phyloP scores from a whole-genome alignment of 805 yeast genomes.

The Metschnikowia chrysomelidarum region DNA sequence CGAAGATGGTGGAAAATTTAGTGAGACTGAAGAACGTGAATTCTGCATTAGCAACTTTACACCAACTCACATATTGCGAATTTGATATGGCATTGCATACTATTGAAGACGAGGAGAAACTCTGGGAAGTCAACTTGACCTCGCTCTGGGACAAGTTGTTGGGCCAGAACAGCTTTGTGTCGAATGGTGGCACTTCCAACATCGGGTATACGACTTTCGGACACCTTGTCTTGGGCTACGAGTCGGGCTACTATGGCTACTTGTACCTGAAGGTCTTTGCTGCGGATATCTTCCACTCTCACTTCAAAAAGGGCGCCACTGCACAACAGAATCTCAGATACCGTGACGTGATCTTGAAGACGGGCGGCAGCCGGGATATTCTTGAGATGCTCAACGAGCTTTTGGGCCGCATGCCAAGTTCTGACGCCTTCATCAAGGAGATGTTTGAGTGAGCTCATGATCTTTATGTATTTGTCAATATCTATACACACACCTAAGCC shows the following conservation, averaged over 20 bases:
- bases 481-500: too few relatives aligned
- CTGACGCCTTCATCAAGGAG: conserved; percentile 70
- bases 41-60: conserved; percentile 65
- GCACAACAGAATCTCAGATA: conserved; percentile 53
- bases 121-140: conserved; percentile 47
- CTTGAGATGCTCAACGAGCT: conserved; percentile 61
- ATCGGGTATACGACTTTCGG: conserved; percentile 76
- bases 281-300: conserved; percentile 72
- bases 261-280: conserved; percentile 86
- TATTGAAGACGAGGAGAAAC: conserved; percentile 38
- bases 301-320: conserved; percentile 68
- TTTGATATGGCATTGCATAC: conserved; percentile 76
- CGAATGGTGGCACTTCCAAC: conserved; percentile 53
- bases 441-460: conserved; percentile 38
- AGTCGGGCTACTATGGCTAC: conserved; percentile 84
- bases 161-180: conserved; percentile 57
- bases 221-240: conserved; percentile 80
- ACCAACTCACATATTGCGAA: conserved; percentile 76
- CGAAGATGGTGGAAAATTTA: conserved; percentile 23
- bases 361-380: conserved; percentile 75
- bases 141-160: conserved; percentile 65
- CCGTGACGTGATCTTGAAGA: conserved; percentile 63
- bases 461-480: too few relatives aligned
- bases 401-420: conserved; percentile 73
- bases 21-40: conserved; percentile 46